A percentile compares a stretch with the other conserved stretches of the same genome.
Conservation (phyloP, 441 rosid genomes). For the Dalechampia spathulata region DNA sequence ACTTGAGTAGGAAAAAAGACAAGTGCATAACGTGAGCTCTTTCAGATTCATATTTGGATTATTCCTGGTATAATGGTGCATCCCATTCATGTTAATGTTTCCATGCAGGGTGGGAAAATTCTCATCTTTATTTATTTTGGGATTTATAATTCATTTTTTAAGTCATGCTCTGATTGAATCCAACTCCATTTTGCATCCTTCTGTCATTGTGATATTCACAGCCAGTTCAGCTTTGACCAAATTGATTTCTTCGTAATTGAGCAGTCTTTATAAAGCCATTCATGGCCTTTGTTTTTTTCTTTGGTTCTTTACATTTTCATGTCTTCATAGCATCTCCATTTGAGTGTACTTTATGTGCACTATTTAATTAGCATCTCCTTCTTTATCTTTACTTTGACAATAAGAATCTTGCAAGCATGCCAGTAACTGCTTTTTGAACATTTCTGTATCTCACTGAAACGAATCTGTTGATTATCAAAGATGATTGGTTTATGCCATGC, state of each 20-base stretch:
- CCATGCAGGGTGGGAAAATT: not conserved
- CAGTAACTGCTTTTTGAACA: slow-evolving; percentile 11
- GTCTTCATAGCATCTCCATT: slow-evolving; percentile 9
- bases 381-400: slow-evolving; percentile 12
- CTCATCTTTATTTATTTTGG: not conserved
- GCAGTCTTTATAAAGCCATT: slow-evolving; percentile 23
- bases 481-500: not conserved
- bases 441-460: slow-evolving; percentile 12
- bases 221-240: slow-evolving; percentile 20
- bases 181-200: slow-evolving; percentile 7
- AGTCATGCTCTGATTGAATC: slow-evolving; percentile 2
- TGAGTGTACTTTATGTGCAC: slow-evolving; percentile 9
- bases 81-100: slow-evolving; percentile 1
- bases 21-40: not conserved
- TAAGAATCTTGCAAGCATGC: slow-evolving; percentile 17
- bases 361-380: slow-evolving; percentile 19
- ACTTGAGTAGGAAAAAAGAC: not conserved
- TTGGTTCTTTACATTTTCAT: slow-evolving; percentile 18
- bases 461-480: slow-evolving; percentile 5
- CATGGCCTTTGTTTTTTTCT: slow-evolving; percentile 21
- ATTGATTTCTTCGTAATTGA: slow-evolving; percentile 9
- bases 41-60: not conserved
- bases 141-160: not conserved
- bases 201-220: slow-evolving; percentile 18
- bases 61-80: slow-evolving; percentile 1